These are phyloP conservation scores for Penicillium nordicum DNA, from an alignment of 2,329 filamentous ascomycete species.

Conservation along the genomic window DNA sequence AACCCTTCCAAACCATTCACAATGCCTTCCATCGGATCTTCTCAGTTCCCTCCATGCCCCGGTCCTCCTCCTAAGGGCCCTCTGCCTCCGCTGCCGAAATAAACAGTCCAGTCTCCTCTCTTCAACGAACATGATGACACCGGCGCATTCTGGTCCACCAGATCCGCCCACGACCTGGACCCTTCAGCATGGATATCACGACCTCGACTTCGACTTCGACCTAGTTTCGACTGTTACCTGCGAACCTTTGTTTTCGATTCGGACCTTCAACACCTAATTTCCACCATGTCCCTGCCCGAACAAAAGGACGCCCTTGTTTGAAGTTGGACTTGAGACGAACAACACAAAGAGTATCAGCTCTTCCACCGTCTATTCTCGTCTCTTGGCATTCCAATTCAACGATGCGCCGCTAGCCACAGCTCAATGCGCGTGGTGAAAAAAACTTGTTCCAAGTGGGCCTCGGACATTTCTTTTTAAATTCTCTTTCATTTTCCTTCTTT, in stretches of 20 bases:
- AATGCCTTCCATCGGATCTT: constrained; percentile 38
- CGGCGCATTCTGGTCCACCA: constrained; percentile 21
- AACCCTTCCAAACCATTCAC: constrained; percentile 11
- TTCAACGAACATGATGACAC: constrained; percentile 35
- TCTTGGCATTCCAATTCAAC: not conserved
- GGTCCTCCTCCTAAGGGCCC: constrained; percentile 40
- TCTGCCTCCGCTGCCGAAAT: constrained; percentile 40
- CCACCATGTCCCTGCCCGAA: not conserved
- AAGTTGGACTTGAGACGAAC: not conserved
- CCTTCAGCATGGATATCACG: constrained; percentile 34
- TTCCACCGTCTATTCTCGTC: not conserved
- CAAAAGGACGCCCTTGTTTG: not conserved
- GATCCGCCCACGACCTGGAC: constrained; percentile 24
- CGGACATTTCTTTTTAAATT: not conserved
- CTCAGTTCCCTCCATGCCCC: constrained; percentile 40
- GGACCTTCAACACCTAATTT: constrained; percentile 15
- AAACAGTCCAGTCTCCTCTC: constrained; percentile 20
- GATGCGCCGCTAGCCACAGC: not conserved
- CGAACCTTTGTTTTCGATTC: constrained; percentile 25
- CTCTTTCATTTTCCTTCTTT: not conserved
- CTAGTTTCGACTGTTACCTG: constrained; percentile 21
- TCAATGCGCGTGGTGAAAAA: not conserved
- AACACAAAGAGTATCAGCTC: constrained; percentile 1
- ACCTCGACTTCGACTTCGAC: constrained; percentile 23
- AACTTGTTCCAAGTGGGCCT: not conserved